Base-by-base conservation (phyloP, 176 grass and related monocot genomes). In the Musa itinerans region DNA sequence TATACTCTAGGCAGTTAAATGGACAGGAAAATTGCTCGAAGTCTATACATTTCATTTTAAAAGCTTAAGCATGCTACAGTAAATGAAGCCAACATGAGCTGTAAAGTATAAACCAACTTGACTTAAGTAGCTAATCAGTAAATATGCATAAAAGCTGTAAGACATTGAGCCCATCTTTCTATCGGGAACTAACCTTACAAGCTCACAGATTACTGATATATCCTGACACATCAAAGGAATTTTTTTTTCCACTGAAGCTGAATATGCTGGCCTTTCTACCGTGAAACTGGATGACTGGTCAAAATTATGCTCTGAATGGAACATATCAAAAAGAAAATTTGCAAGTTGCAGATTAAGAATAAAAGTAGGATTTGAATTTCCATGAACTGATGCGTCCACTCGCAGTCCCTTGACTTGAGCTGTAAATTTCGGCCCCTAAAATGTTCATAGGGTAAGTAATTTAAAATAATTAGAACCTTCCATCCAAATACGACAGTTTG, bases 371-470 rank as follows among this genome's bases (percentile, higher is more conserved):
- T 93, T 20, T 7, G 79, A 74, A 81, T 76, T 86, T 80, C 85
- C 84, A 65, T 80, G 78, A 89, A 88, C 92, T 67, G 80, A 86
- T 81, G 92, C 82, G 68, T 87, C 90, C 69, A 91, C 82, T 78
- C 83, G 85, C 23, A 97, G 27, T 72, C 87, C 84, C 76, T 88
- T 97, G 71, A 93, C 74, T 69, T 85, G 88, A 76, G 86, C 22
- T 78, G 81, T 84, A 93, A 81, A 84, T 87, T 90, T 97, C 78
- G 90, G 86, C 80, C 74, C 75, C 94, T 97, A 79, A 54, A 86
- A 71, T 66, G 78, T 80, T 65, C 74, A 79, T 83, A 83, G 12
- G 81, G 50, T 17, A 82, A 67, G 21, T 80, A 76, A 79, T 48
- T 62, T 58, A 68, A 9, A 13, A 54, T 72, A 74, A 72, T 70